phyloP scores from a whole-genome alignment of 495 filamentous ascomycete genomes.

The Podospora sp. region DNA sequence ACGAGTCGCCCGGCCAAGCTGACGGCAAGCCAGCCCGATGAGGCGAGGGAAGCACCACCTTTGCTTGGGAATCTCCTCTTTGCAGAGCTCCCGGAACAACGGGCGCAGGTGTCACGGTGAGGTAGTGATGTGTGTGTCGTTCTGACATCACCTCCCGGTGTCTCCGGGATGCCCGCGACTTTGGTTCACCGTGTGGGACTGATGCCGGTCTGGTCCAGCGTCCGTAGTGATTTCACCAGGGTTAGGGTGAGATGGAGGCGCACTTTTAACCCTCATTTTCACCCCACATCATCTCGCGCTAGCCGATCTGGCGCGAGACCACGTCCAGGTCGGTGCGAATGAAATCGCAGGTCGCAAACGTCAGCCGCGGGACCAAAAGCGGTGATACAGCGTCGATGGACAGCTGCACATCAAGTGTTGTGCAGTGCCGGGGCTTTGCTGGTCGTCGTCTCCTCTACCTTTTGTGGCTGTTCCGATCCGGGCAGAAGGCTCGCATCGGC shows the following conservation, averaged over 20 bases:
- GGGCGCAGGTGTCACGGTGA: too few relatives aligned
- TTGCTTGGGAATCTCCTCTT: not conserved
- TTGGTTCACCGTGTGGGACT: not conserved
- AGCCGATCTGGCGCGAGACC: slow-evolving; percentile 4
- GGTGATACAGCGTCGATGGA: slow-evolving; percentile 11
- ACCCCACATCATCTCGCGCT: slow-evolving; percentile 6
- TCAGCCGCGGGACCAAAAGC: not conserved
- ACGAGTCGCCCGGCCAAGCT: not conserved
- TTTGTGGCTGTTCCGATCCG: not conserved
- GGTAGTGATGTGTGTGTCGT: not conserved
- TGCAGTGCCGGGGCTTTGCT: not conserved
- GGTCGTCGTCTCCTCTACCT: not conserved
- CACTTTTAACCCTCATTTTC: not conserved
- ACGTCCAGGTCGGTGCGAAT: not conserved
- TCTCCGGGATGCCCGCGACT: not conserved
- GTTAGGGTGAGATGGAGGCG: not conserved
- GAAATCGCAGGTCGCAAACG: not conserved
- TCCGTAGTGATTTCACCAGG: slow-evolving; percentile 9
- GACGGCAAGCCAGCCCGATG: not conserved
- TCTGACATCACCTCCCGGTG: not conserved
- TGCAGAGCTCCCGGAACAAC: too few relatives aligned
- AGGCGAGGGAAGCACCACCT: not conserved
- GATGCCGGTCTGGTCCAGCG: not conserved
- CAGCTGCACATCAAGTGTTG: slow-evolving; percentile 7
- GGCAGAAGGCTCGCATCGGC: not conserved